These are phyloP conservation scores for Aspergillus sclerotioniger DNA, from an alignment of 495 filamentous ascomycete species.

Conservation along the genomic window DNA sequence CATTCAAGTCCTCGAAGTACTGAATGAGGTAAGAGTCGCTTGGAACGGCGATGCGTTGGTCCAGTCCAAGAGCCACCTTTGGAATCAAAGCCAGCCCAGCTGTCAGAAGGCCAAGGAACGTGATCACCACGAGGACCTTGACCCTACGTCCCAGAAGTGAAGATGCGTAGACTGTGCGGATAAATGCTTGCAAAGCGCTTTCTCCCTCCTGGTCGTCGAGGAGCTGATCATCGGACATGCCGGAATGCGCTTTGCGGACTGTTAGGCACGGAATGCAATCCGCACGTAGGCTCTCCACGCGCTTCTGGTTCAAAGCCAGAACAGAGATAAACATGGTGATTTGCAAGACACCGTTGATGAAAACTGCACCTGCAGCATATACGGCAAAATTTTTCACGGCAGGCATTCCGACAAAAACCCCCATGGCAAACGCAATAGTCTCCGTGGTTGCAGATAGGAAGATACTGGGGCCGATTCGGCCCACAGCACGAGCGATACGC, in stretches of 20 bases:
- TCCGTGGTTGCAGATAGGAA: constrained; percentile 93
- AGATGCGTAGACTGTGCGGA: constrained; percentile 85
- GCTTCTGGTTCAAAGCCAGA: constrained; percentile 81
- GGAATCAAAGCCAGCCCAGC: constrained; percentile 81
- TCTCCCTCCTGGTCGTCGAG: constrained; percentile 70
- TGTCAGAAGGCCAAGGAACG: constrained; percentile 87
- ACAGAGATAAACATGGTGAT: constrained; percentile 95
- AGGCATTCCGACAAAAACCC: constrained; percentile 95
- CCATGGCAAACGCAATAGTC: constrained; percentile 87
- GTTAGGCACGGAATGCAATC: constrained; percentile 91
- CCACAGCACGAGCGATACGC: constrained; percentile 78
- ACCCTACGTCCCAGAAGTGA: constrained; percentile 71
- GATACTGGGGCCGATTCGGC: constrained; percentile 94
- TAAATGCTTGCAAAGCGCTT: constrained; percentile 75
- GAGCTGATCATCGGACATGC: constrained; percentile 45
- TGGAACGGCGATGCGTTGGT: constrained; percentile 91
- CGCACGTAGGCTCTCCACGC: constrained; percentile 81
- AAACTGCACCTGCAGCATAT: constrained; percentile 93
- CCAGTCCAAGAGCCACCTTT: constrained; percentile 78
- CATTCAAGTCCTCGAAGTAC: constrained; percentile 93
- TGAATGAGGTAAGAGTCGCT: constrained; percentile 88
- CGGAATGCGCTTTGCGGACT: constrained; percentile 61
- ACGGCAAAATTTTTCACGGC: constrained; percentile 95
- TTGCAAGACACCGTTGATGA: constrained; percentile 93
- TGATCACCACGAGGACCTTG: constrained; percentile 68